Evolutionary conservation across 2,329 filamentous ascomycete species (phyloP), one percentile per base, ranked within the genome.

Genomic region (Alternaria brassicae): DNA sequence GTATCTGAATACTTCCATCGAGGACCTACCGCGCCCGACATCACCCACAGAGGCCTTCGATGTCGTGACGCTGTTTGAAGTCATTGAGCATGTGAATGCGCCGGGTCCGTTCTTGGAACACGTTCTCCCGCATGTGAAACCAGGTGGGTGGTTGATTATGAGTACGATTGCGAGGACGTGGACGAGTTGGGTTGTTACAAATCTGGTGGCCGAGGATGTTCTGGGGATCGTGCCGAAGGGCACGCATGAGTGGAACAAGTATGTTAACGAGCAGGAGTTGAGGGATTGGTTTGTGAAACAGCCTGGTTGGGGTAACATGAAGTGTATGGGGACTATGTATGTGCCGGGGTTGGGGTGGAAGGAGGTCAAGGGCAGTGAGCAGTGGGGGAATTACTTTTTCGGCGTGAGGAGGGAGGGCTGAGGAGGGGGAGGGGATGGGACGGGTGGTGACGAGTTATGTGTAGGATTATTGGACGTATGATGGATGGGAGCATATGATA

Each of bases 221-320:
- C 71, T 96, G 75, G 84, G 91, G 5, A 92, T 98, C 61, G 95
- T 99, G 56, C 95, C 95, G 9, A 87, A 86, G 65, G 95, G 95
- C 2, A 99, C 95, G 45, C 95, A 99, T 80, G 93, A 97, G 77
- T 99, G 95, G 95, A 84, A 84, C 63, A 96, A 98, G 81, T 99
- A 98, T 80, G 89, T 99, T 67, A 95, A 97, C 74, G 91, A 91
- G 64, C 82, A 86, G 13, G 94, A 98, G 83, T 77, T 96, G 74
- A 75, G 79, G 66, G 74, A 66, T 4, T 84, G 81, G 80, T 82
- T 82, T 63, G 72, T 65, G 36, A 74, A 74, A 60, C 72, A 79
- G 67, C 56, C 63, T 19, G 80, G 80, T 9, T 72, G 81, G 75
- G 75, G 69, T 4, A 83, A 80, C 1, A 84, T 83, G 37, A 81